phyloP scores from a whole-genome alignment of 768 basidiomycete genomes.

The Leccinum truebloodii region DNA sequence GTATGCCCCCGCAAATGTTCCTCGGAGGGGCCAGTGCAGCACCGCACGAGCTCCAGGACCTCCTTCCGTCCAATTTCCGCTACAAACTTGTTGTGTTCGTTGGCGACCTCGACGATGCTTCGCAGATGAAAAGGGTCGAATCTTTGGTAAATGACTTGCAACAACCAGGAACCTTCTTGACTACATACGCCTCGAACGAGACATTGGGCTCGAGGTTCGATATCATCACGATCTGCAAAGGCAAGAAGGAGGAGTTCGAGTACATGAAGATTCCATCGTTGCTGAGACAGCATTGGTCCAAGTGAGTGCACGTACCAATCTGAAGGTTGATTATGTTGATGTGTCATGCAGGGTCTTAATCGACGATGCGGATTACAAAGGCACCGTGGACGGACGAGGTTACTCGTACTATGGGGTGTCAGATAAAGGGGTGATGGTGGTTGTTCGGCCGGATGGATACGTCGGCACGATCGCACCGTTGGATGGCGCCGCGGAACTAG shows the following conservation, averaged over 20 bases:
- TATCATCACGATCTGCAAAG: slow-evolving; percentile 29
- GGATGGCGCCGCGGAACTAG: slow-evolving; percentile 35
- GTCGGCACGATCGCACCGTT: slow-evolving; percentile 58
- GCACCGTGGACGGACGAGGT: slow-evolving; percentile 50
- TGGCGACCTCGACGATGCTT: slow-evolving; percentile 33
- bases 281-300: slow-evolving; percentile 43
- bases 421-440: slow-evolving; percentile 29
- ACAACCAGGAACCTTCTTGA: slow-evolving; percentile 28
- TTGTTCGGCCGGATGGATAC: slow-evolving; percentile 48
- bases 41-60: slow-evolving; percentile 51
- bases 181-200: slow-evolving; percentile 20
- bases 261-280: slow-evolving; percentile 34
- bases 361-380: slow-evolving; percentile 52
- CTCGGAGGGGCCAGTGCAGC: slow-evolving; percentile 48
- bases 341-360: slow-evolving; percentile 50
- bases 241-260: slow-evolving; percentile 35
- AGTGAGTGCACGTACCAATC: slow-evolving; percentile 29
- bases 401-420: slow-evolving; percentile 54
- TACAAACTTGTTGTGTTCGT: slow-evolving; percentile 51
- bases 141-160: slow-evolving; percentile 31
- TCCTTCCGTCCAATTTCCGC: slow-evolving; percentile 46
- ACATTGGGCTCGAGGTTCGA: slow-evolving; percentile 33
- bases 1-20: slow-evolving; percentile 48
- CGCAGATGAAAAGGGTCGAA: slow-evolving; percentile 27
- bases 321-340: not conserved